These are phyloP conservation scores for Clonostachys rhizophaga DNA, from an alignment of 2,329 filamentous ascomycete species.

Conservation along the genomic window DNA sequence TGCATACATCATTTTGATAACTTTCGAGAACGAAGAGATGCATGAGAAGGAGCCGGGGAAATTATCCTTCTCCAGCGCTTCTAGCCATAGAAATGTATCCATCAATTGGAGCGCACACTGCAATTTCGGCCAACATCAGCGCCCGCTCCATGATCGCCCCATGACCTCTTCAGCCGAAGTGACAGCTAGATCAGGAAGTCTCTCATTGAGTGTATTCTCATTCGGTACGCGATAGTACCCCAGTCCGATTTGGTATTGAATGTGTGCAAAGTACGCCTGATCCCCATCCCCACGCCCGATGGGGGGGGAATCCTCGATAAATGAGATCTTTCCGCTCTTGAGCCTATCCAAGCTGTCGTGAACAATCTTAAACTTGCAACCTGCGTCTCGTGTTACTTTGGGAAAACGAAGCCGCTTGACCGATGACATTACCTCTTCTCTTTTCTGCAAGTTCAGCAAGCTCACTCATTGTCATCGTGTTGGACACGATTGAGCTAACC, in stretches of 20 bases:
- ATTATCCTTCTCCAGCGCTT: too few relatives aligned
- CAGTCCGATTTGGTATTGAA: neutral
- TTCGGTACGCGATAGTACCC: neutral
- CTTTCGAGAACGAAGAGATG: too few relatives aligned
- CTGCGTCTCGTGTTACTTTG: neutral
- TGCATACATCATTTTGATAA: too few relatives aligned
- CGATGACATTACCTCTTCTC: neutral
- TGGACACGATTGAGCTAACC: constrained; percentile 5
- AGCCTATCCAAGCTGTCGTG: constrained; percentile 9
- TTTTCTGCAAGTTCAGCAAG: constrained; percentile 4
- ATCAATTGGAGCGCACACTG: too few relatives aligned
- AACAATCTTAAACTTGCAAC: neutral
- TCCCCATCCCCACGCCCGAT: constrained; percentile 8
- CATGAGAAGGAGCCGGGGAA: too few relatives aligned
- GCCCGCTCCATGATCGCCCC: constrained; percentile 6
- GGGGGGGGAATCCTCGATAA: constrained; percentile 7
- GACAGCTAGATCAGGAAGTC: constrained; percentile 7
- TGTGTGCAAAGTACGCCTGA: constrained; percentile 1
- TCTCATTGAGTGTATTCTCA: constrained; percentile 3
- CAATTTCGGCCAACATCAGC: neutral
- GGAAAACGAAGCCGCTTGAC: neutral
- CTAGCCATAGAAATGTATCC: too few relatives aligned
- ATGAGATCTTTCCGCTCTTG: constrained; percentile 13
- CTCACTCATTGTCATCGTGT: constrained; percentile 7
- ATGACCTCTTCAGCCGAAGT: constrained; percentile 9